Conservation (phyloP, 805 yeast genomes). For the Candida germanica region DNA sequence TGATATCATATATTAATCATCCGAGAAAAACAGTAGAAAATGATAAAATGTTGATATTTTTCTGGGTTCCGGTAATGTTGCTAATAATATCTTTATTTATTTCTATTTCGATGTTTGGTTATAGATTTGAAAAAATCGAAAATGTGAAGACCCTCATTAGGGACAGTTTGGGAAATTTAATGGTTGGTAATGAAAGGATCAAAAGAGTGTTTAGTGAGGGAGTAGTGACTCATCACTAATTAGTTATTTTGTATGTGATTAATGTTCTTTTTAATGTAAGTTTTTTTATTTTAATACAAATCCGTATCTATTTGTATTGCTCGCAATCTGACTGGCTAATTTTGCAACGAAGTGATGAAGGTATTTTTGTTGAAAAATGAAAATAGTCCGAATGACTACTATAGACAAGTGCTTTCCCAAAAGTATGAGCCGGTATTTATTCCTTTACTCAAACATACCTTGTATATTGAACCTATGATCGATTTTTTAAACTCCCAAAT, state of each 20-base stretch:
- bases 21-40: conserved; percentile 53
- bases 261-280: too few species aligned
- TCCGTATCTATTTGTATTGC: neutral
- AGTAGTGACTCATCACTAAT: conserved; percentile 2
- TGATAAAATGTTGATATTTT: conserved; percentile 81
- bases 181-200: conserved; percentile 43
- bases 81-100: conserved; percentile 51
- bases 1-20: conserved; percentile 39
- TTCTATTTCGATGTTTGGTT: conserved; percentile 40
- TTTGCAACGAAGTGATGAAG: conserved; percentile 12
- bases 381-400: conserved; percentile 67
- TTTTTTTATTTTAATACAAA: neutral
- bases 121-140: conserved; percentile 35
- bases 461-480: conserved; percentile 45
- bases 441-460: conserved; percentile 68
- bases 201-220: conserved; percentile 29
- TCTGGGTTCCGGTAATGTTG: conserved; percentile 83
- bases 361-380: conserved; percentile 67
- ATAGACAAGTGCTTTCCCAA: conserved; percentile 22
- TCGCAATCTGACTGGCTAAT: neutral
- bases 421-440: conserved; percentile 46
- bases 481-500: conserved; percentile 41
- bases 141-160: conserved; percentile 31
- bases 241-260: too few species aligned
- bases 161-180: conserved; percentile 36